A percentile compares a stretch with the other conserved stretches of the same genome.
Conservation (phyloP, 176 grass and related monocot species). For the Raddia distichophylla region DNA sequence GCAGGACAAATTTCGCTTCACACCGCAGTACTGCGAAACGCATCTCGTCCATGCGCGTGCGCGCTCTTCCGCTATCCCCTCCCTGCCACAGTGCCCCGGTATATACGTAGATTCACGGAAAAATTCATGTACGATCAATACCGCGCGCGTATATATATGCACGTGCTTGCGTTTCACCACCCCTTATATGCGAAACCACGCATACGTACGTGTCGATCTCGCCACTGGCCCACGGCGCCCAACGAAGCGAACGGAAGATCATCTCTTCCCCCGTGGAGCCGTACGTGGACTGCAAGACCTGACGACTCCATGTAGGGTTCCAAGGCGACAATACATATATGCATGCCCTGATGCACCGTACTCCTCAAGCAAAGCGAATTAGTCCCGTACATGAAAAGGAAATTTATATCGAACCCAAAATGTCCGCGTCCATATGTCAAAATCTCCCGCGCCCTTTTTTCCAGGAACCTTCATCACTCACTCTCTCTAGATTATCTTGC, state of each 20-base stretch:
- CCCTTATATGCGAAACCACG: neutral
- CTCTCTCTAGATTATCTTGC: neutral
- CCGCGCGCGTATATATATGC: no score
- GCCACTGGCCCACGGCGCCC: neutral
- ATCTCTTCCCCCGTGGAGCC: neutral
- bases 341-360: neutral
- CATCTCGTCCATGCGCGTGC: no score
- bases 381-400: neutral
- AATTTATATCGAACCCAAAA: neutral
- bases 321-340: constrained; percentile 11
- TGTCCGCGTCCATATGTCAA: neutral
- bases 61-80: no score
- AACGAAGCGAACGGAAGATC: neutral
- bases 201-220: neutral
- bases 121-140: no score
- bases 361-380: neutral
- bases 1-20: no score
- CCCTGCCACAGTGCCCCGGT: no score
- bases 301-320: constrained; percentile 11
- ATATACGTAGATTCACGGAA: no score
- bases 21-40: no score
- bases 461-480: constrained; percentile 42
- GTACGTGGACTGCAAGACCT: constrained; percentile 25
- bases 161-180: no score
- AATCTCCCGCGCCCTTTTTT: constrained; percentile 29